Conservation (phyloP, 306 rosid species). For the Cicer pinnatifidum region DNA sequence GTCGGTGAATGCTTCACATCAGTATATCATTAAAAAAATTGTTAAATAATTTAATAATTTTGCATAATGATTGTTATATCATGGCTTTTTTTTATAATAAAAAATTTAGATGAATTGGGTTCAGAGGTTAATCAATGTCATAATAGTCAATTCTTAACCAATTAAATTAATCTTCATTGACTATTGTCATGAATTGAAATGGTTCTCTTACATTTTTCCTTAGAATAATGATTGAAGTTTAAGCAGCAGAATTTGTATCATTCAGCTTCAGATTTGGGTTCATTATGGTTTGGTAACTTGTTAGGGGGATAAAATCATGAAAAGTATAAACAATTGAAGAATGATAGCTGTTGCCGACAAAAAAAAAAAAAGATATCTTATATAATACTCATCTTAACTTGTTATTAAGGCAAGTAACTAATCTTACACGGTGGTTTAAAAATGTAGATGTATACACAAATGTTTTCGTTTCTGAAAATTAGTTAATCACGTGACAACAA, state of each 20-base stretch:
- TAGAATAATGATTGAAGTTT: neutral
- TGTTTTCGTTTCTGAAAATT: neutral
- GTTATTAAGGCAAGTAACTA: neutral
- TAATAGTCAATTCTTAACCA: no score
- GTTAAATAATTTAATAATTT: no score
- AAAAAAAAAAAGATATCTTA: neutral
- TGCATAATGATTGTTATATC: no score
- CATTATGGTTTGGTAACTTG: neutral
- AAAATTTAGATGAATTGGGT: no score
- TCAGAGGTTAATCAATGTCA: no score
- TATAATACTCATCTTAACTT: slow-evolving; percentile 13
- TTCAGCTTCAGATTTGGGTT: no score
- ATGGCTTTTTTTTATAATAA: no score
- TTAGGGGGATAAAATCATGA: neutral
- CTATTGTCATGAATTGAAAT: no score
- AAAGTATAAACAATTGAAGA: neutral
- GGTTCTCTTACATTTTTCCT: neutral
- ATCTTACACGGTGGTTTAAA: neutral
- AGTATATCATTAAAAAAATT: no score
- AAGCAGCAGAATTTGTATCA: neutral
- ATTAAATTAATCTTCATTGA: no score
- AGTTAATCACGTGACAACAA: neutral
- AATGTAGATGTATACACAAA: neutral
- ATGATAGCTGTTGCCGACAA: neutral
- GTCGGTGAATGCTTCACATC: no score